Percentiles rank a stretch among this genome's conserved stretches.
phyloP scores from a whole-genome alignment of 805 yeast genomes.

The Lipomyces spencermartinsiae region DNA sequence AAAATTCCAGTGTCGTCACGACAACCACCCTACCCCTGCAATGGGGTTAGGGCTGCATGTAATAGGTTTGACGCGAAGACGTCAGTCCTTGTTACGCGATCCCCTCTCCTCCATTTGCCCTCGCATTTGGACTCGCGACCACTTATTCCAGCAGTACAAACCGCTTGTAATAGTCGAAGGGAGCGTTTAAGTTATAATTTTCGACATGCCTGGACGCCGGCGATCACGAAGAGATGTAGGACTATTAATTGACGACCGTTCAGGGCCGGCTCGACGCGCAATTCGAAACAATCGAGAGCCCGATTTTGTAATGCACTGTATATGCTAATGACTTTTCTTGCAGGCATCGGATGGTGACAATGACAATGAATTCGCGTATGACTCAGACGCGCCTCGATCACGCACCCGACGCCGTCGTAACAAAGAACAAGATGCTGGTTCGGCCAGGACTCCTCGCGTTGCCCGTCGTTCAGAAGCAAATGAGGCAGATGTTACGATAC shows the following conservation, averaged over 20 bases:
- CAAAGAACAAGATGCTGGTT: not conserved
- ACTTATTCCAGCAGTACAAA: not conserved
- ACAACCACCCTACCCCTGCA: constrained; percentile 7
- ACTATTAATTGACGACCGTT: not conserved
- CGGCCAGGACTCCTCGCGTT: not conserved
- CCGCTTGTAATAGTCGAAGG: not conserved
- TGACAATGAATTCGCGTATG: not conserved
- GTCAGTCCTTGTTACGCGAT: not conserved
- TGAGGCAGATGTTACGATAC: constrained; percentile 2
- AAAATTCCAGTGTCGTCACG: constrained; percentile 10
- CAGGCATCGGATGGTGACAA: not conserved
- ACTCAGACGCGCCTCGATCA: not conserved
- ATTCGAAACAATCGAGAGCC: not conserved
- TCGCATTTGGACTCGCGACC: not conserved
- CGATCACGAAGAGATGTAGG: not conserved
- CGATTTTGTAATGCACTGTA: not conserved
- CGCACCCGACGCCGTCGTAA: not conserved
- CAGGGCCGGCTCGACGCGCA: not conserved
- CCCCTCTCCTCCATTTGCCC: not conserved
- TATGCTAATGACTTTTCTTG: not conserved
- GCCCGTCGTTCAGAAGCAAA: not conserved
- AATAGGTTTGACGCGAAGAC: not conserved
- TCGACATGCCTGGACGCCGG: constrained; percentile 1
- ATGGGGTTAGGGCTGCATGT: constrained; percentile 3
- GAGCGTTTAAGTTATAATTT: not conserved